Evolutionary conservation across 805 yeast genomes (phyloP).

Genomic region (Metschnikowia santaceciliae): DNA sequence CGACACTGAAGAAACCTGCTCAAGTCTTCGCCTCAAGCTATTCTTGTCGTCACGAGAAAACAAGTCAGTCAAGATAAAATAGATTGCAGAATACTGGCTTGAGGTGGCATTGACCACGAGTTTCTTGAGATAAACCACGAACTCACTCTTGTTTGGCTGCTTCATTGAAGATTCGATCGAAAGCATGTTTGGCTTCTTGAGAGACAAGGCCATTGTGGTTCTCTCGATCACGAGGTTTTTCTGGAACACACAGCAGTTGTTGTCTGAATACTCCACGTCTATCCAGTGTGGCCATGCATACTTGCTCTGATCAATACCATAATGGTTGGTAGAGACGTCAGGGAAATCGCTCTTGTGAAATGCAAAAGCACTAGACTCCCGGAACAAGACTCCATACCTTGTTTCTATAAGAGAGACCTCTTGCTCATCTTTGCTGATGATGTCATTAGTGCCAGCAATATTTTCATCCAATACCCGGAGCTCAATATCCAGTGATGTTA

Average conservation of each 20-base stretch:
- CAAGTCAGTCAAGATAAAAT: slow-evolving; percentile 33
- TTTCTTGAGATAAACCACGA: slow-evolving; percentile 33
- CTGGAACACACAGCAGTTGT: slow-evolving; percentile 20
- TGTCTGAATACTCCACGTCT: slow-evolving; percentile 20
- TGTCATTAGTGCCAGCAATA: slow-evolving; percentile 37
- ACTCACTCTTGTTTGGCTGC: slow-evolving; percentile 25
- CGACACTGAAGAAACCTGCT: slow-evolving; percentile 35
- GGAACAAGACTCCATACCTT: slow-evolving; percentile 51
- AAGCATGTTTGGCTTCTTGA: slow-evolving; percentile 50
- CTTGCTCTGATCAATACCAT: slow-evolving; percentile 1
- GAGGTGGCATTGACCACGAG: slow-evolving; percentile 38
- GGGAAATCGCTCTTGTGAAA: slow-evolving; percentile 35
- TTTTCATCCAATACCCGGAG: slow-evolving; percentile 46
- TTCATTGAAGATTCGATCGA: slow-evolving; percentile 28
- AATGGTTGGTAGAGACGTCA: background rate
- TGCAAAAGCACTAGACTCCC: slow-evolving; percentile 54
- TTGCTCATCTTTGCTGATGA: slow-evolving; percentile 31
- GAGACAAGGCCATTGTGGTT: slow-evolving; percentile 40
- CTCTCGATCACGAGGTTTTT: slow-evolving; percentile 33
- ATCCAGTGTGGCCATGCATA: slow-evolving; percentile 20
- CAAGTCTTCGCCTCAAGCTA: slow-evolving; percentile 34
- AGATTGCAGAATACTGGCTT: slow-evolving; percentile 35
- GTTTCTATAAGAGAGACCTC: slow-evolving; percentile 47
- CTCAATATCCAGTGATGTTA: slow-evolving; percentile 58
- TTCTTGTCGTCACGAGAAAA: slow-evolving; percentile 29